Percentiles rank a stretch among this genome's conserved stretches.
Conservation (phyloP, 2,329 filamentous ascomycete genomes). For the Arthroderma sp. region DNA sequence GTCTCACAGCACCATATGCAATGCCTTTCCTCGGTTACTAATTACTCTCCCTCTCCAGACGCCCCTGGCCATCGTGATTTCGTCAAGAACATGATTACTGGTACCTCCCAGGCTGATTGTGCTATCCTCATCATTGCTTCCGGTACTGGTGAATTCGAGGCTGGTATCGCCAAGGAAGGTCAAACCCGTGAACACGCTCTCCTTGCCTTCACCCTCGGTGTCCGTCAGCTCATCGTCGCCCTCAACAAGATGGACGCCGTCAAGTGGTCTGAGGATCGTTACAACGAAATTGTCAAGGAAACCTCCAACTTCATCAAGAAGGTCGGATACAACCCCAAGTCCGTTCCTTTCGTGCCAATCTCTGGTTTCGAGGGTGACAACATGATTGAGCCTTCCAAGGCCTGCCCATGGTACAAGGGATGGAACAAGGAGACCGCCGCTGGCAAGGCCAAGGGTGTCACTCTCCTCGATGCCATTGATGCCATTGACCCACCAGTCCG, state of each 20-base stretch:
- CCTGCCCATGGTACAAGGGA: conserved; percentile 99
- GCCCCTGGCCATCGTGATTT: conserved; percentile 99
- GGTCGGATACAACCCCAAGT: conserved; percentile 99
- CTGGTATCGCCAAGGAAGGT: conserved; percentile 99
- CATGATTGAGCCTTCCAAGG: conserved; percentile 82
- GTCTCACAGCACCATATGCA: background rate
- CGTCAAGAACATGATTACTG: conserved; percentile 99
- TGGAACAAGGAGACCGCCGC: conserved; percentile 98
- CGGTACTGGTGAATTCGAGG: conserved; percentile 99
- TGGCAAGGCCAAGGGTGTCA: conserved; percentile 82
- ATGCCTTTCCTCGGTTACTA: background rate
- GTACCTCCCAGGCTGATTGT: conserved; percentile 99
- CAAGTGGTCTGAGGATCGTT: conserved; percentile 95
- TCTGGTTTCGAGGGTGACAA: conserved; percentile 99
- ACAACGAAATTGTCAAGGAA: conserved; percentile 99
- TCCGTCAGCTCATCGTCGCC: conserved; percentile 99
- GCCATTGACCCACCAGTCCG: conserved; percentile 83
- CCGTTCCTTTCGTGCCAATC: conserved; percentile 97
- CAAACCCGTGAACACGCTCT: conserved; percentile 99
- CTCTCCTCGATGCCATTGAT: conserved; percentile 97
- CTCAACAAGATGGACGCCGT: conserved; percentile 99
- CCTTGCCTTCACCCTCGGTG: conserved; percentile 98
- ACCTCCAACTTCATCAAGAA: conserved; percentile 99
- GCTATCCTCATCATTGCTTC: conserved; percentile 99
- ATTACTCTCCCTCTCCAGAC: conserved; percentile 39